Evolutionary conservation across 83 land plant species (phyloP).

Genomic region (Picea engelmannii): DNA sequence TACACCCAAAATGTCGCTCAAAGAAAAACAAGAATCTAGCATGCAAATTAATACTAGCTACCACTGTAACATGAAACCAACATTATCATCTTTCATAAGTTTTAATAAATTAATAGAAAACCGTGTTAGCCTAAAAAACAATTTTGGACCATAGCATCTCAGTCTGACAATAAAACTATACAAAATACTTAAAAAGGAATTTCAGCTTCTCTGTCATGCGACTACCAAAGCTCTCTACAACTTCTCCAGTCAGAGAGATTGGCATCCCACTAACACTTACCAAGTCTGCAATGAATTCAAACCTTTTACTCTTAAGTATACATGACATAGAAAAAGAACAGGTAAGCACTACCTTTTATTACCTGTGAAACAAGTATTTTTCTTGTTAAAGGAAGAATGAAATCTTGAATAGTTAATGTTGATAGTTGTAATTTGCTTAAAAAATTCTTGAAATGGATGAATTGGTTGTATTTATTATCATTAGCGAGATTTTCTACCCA

Average conservation of each 20-base stretch:
- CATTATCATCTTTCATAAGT: neutral
- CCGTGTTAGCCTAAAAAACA: neutral
- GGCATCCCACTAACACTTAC: slow-evolving; percentile 9
- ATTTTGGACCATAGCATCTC: neutral
- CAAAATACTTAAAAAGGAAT: slow-evolving; percentile 61
- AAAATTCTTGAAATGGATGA: neutral
- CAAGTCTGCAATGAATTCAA: neutral
- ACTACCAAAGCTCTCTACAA: slow-evolving; percentile 69
- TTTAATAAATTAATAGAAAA: neutral
- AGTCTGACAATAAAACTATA: neutral
- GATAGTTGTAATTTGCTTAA: neutral
- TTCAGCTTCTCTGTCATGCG: slow-evolving; percentile 76
- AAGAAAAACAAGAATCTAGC: too few relatives aligned
- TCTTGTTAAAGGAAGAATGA: neutral
- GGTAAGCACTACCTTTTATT: neutral
- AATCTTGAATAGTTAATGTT: neutral
- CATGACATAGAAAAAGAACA: neutral
- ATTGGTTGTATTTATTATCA: neutral
- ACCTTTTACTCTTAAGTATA: neutral
- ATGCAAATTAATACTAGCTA: too few relatives aligned
- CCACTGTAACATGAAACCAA: neutral
- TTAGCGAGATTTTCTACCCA: neutral
- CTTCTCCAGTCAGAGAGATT: slow-evolving; percentile 45
- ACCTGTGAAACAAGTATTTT: neutral
- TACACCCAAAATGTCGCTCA: too few relatives aligned